Conservation (phyloP, 805 yeast genomes). For the Zygosaccharomyces kombuchaensis region DNA sequence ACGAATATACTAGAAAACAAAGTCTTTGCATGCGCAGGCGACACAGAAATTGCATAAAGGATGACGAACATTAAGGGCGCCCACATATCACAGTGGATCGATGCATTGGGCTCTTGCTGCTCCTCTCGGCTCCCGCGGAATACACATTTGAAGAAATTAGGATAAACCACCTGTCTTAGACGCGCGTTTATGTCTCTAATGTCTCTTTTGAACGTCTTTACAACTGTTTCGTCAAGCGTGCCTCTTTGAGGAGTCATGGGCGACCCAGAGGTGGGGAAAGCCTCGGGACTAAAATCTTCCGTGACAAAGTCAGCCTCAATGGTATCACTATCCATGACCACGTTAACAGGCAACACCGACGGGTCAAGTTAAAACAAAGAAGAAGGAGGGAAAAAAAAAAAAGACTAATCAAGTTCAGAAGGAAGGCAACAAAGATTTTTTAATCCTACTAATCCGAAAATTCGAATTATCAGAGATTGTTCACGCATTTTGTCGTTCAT, state of each 20-base stretch:
- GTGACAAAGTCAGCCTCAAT: slow-evolving; percentile 29
- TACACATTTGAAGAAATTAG: slow-evolving; percentile 19
- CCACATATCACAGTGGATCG: slow-evolving; percentile 33
- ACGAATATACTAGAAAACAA: slow-evolving; percentile 33
- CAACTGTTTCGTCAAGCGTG: slow-evolving; percentile 32
- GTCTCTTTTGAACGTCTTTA: slow-evolving; percentile 32
- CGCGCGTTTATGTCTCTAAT: slow-evolving; percentile 30
- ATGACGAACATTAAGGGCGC: slow-evolving; percentile 35
- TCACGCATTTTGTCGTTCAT: slow-evolving; percentile 38
- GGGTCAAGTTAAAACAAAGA: not conserved
- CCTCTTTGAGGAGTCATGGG: slow-evolving; percentile 23
- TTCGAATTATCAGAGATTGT: slow-evolving; percentile 37
- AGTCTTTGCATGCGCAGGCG: slow-evolving; percentile 26
- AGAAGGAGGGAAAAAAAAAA: slow-evolving; percentile 5
- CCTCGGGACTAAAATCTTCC: slow-evolving; percentile 8
- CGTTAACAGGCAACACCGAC: not conserved
- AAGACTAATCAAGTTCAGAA: slow-evolving; percentile 28
- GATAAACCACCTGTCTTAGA: slow-evolving; percentile 34
- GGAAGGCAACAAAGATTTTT: slow-evolving; percentile 41
- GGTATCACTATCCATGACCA: slow-evolving; percentile 10
- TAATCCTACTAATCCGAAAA: slow-evolving; percentile 30
- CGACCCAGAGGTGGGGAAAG: slow-evolving; percentile 5
- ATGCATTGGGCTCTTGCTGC: slow-evolving; percentile 10
- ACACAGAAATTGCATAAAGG: slow-evolving; percentile 29
- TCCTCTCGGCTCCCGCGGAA: not conserved